These are phyloP conservation scores for Chamaecrista fasciculata DNA, from an alignment of 306 rosid genomes.

Conservation along the genomic window DNA sequence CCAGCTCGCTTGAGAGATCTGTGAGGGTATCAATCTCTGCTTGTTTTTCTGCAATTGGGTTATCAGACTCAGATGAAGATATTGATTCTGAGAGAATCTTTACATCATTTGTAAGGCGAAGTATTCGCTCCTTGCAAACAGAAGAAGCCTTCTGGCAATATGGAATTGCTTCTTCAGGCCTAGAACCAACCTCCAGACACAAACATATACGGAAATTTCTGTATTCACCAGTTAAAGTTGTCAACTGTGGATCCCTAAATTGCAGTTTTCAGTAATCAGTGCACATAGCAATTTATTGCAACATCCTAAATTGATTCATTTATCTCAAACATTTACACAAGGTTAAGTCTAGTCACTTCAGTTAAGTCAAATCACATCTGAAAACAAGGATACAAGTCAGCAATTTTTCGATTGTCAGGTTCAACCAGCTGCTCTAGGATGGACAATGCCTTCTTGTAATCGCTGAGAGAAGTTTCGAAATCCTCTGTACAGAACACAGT, in stretches of 20 bases:
- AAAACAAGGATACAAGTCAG: constrained; percentile 87
- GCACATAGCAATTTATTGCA: constrained; percentile 18
- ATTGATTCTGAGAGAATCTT: constrained; percentile 47
- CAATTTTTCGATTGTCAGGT: constrained; percentile 77
- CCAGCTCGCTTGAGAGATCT: constrained; percentile 79
- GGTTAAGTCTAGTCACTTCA: constrained; percentile 9
- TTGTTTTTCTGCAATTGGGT: constrained; percentile 49
- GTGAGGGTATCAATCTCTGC: constrained; percentile 80
- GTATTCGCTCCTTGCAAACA: constrained; percentile 69
- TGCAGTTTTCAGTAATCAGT: constrained; percentile 1
- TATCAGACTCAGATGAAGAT: constrained; percentile 40
- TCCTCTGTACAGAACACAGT: constrained; percentile 67
- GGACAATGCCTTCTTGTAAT: constrained; percentile 82
- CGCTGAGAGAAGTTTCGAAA: constrained; percentile 81
- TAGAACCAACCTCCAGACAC: constrained; percentile 78
- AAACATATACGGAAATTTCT: constrained; percentile 90
- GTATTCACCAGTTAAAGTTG: constrained; percentile 49
- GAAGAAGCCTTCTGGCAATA: constrained; percentile 78
- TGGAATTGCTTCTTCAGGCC: constrained; percentile 76
- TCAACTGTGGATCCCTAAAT: constrained; percentile 11
- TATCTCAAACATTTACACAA: constrained; percentile 6
- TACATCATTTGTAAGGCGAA: constrained; percentile 61
- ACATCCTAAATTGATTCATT: not conserved
- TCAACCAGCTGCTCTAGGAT: constrained; percentile 80
- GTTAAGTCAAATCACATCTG: constrained; percentile 9